These are phyloP conservation scores for Irpex sp. DNA, from an alignment of 1,284 basidiomycete species.

Conservation along the genomic window DNA sequence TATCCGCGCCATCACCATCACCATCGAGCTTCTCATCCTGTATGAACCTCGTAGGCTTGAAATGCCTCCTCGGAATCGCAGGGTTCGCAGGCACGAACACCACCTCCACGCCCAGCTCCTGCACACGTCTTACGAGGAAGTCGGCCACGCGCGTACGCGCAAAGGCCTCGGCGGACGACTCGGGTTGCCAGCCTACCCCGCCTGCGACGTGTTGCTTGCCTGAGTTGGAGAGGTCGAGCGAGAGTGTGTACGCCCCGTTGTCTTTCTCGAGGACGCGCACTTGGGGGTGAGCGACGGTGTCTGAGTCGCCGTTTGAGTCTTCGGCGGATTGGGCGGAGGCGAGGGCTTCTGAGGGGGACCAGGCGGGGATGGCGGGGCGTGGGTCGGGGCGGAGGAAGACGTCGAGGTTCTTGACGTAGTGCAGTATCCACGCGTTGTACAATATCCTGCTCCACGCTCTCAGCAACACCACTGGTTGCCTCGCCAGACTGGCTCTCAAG, in stretches of 20 bases:
- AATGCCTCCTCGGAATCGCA: slow-evolving; percentile 18
- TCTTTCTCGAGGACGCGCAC: slow-evolving; percentile 4
- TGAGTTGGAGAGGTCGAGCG: not conserved
- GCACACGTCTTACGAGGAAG: slow-evolving; percentile 32
- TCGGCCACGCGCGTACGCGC: slow-evolving; percentile 29
- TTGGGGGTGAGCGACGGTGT: slow-evolving; percentile 3
- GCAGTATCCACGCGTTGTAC: slow-evolving; percentile 61
- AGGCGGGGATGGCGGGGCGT: slow-evolving; percentile 24
- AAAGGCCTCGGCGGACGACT: slow-evolving; percentile 35
- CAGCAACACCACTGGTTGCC: slow-evolving; percentile 53
- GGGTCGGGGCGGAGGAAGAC: slow-evolving; percentile 67
- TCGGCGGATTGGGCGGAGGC: not conserved
- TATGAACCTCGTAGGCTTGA: slow-evolving; percentile 11
- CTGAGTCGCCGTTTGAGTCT: not conserved
- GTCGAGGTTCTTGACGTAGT: slow-evolving; percentile 56
- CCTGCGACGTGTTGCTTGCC: slow-evolving; percentile 18
- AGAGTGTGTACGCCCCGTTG: not conserved
- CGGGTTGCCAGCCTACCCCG: slow-evolving; percentile 43
- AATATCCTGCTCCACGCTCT: slow-evolving; percentile 60
- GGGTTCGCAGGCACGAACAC: slow-evolving; percentile 37
- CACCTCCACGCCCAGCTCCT: slow-evolving; percentile 30
- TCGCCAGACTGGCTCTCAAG: slow-evolving; percentile 39
- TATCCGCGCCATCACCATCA: not conserved
- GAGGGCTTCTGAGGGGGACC: not conserved
- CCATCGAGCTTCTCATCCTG: not conserved